Evolutionary conservation across 2,329 filamentous ascomycete species (phyloP).

Genomic region (Acrocalymma vagum): DNA sequence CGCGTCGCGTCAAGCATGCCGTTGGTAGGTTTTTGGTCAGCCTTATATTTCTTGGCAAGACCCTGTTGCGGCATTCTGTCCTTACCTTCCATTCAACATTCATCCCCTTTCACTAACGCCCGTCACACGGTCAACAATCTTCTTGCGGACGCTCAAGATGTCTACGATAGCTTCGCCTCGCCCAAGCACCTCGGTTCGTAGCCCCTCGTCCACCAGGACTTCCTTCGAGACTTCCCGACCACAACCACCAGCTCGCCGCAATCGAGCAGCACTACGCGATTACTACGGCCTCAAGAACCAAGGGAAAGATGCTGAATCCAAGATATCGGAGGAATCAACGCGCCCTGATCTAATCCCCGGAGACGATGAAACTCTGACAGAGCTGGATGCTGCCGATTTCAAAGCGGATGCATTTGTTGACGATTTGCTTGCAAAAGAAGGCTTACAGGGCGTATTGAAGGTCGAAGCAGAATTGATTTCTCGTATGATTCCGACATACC

Average conservation of each 20-base stretch:
- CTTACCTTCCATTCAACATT: no score
- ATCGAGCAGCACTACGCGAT: slow-evolving; percentile 87
- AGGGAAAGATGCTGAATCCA: slow-evolving; percentile 37
- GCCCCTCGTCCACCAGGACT: slow-evolving; percentile 79
- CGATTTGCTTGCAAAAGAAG: slow-evolving; percentile 67
- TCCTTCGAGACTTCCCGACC: slow-evolving; percentile 64
- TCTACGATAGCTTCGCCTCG: slow-evolving; percentile 68
- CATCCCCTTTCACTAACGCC: background rate
- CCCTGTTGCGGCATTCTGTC: no score
- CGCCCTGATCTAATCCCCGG: slow-evolving; percentile 45
- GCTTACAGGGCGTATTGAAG: slow-evolving; percentile 73
- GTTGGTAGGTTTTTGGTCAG: no score
- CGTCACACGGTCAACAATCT: background rate
- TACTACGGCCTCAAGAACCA: slow-evolving; percentile 84
- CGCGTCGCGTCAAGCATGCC: no score
- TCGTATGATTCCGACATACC: slow-evolving; percentile 39
- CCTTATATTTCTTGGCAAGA: slow-evolving; percentile 29
- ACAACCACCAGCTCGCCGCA: slow-evolving; percentile 64
- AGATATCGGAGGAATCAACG: slow-evolving; percentile 41
- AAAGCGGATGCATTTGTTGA: slow-evolving; percentile 74
- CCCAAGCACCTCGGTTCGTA: slow-evolving; percentile 66
- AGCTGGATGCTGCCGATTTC: slow-evolving; percentile 79
- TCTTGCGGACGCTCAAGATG: slow-evolving; percentile 53
- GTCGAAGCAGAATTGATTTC: slow-evolving; percentile 74
- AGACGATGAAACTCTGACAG: slow-evolving; percentile 67